phyloP scores from a whole-genome alignment of 164 flowering plant species.

The Brasenia schreberi region DNA sequence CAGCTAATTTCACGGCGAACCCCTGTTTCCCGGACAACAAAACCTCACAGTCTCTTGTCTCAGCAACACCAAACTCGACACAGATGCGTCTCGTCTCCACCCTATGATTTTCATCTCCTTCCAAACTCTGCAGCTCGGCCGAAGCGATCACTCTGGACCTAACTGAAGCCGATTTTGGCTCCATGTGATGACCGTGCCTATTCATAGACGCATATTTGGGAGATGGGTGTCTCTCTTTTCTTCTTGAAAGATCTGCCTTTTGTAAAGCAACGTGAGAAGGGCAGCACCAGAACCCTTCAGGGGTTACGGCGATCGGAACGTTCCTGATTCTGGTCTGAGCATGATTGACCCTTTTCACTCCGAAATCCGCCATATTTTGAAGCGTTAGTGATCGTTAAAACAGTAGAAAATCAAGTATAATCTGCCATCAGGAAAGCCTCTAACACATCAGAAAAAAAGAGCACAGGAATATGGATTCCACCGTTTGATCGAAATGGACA shows the following conservation, averaged over 20 bases:
- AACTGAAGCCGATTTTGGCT: not conserved
- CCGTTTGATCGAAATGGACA: not conserved
- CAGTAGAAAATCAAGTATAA: not conserved
- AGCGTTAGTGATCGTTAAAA: not conserved
- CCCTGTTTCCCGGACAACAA: conserved; percentile 77
- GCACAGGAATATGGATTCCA: not conserved
- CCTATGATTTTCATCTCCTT: not conserved
- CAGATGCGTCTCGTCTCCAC: conserved; percentile 21
- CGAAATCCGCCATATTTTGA: conserved; percentile 54
- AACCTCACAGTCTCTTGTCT: conserved; percentile 75
- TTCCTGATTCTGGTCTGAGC: conserved; percentile 69
- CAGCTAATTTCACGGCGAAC: conserved; percentile 71
- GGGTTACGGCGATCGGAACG: conserved; percentile 97
- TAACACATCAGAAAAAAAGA: not conserved
- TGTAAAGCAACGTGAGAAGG: conserved; percentile 86
- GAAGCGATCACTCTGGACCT: not conserved
- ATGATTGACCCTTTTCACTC: conserved; percentile 50
- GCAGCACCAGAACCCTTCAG: conserved; percentile 99
- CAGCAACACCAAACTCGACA: conserved; percentile 86
- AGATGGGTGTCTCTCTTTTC: not conserved
- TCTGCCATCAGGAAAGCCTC: not conserved
- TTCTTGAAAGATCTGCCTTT: conserved; percentile 14
- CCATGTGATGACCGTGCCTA: not conserved
- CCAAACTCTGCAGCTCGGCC: not conserved
- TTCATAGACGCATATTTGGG: not conserved